A percentile compares a stretch with the other conserved stretches of the same genome.
These are phyloP conservation scores for Apium graveolens DNA, from an alignment of 129 eudicot genomes.

Conservation along the genomic window DNA sequence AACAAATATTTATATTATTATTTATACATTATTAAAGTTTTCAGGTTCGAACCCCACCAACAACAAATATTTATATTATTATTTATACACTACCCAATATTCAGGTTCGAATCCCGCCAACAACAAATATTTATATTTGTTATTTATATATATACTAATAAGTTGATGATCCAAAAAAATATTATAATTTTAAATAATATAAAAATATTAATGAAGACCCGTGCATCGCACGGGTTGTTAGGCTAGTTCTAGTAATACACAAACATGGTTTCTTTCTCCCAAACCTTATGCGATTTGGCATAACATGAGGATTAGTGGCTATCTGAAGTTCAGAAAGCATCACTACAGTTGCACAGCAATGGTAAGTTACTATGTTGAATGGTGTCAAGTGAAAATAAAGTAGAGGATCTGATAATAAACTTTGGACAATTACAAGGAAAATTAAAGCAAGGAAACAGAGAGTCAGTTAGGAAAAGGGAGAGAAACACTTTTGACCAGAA, in stretches of 20 bases:
- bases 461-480: neutral
- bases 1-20: too few species aligned
- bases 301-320: neutral
- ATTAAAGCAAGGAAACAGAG: neutral
- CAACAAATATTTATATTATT: too few species aligned
- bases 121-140: too few species aligned
- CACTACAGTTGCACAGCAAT: neutral
- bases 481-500: neutral
- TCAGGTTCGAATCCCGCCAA: too few species aligned
- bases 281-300: neutral
- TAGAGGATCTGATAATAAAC: neutral
- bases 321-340: neutral
- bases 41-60: too few species aligned
- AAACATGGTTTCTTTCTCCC: neutral
- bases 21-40: too few species aligned
- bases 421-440: neutral
- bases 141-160: too few species aligned
- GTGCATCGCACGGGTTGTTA: too few species aligned
- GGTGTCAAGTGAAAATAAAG: neutral
- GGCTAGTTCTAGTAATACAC: neutral
- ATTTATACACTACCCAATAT: too few species aligned
- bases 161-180: too few species aligned
- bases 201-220: too few species aligned
- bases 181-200: too few species aligned
- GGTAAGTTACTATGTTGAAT: neutral